Evolutionary conservation across 2,329 filamentous ascomycete genomes (phyloP), one percentile per base, ranked within the genome.

Genomic region (Nemania sp.): DNA sequence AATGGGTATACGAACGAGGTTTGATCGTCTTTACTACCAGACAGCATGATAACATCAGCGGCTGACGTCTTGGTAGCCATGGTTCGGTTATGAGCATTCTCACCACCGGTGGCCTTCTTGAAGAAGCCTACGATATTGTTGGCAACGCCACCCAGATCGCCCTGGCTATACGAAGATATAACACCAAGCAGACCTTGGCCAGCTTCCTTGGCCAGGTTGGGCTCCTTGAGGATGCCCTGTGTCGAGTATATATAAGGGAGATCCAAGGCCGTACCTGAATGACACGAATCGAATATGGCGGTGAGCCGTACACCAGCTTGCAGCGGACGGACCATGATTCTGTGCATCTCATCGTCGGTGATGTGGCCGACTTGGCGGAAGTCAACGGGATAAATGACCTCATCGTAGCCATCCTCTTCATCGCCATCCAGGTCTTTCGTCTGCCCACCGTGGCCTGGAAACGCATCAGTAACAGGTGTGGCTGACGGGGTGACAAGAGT

Each of bases 1-100:
- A 73, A 72, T 70, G 72, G 68, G 64, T 72, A 69, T 72, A 85
- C 85, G 76, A 78, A 89, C 88, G 90, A 93, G 68, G 95, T 99
- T 78, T 98, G 95, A 63, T 89, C 87, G 73, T 99, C 95, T 78
- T 97, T 97, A 79, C 91, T 96, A 59, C 95, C 95, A 63, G 91
- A 96, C 90, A 93, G 97, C 91, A 97, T 96, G 74, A 99, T 87
- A 34, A 99, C 95, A 76, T 99, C 95, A 42, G 95, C 95, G 1
- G 93, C 89, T 56, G 90, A 95, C 15, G 95, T 98, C 80, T 96
- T 96, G 43, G 94, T 98, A 67, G 90, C 85, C 73, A 91, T 83
- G 64, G 93, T 91, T 74, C 87, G 88, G 77, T 96, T 84, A 76
- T 92, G 89, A 17, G 89, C 88, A 67, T 95, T 88, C 52, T 78